phyloP scores from a whole-genome alignment of 352 stramenopile species.

The Globisporangium canariense region DNA sequence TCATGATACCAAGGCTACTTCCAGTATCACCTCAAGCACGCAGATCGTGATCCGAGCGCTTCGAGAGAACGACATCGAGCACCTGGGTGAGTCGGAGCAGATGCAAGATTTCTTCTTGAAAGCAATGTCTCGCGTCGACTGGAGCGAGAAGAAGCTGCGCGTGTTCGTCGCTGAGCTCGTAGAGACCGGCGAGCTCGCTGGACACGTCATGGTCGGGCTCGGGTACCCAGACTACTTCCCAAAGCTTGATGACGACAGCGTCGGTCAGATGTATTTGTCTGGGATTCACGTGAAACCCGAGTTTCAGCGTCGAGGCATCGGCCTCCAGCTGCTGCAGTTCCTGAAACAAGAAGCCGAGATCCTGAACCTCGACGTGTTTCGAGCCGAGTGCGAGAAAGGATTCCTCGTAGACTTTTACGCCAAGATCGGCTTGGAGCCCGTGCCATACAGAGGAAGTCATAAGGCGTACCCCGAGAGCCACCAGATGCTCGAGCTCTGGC shows the following conservation, averaged over 20 bases:
- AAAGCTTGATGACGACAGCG: constrained; percentile 12
- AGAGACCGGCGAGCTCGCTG: not conserved
- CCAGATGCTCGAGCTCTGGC: constrained; percentile 41
- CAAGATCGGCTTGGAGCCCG: constrained; percentile 20
- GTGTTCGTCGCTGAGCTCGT: constrained; percentile 27
- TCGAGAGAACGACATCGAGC: constrained; percentile 5
- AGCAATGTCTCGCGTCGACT: constrained; percentile 19
- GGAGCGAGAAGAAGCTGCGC: constrained; percentile 22
- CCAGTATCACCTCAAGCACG: not conserved
- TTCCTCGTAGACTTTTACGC: constrained; percentile 26
- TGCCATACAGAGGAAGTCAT: constrained; percentile 27
- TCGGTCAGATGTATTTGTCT: constrained; percentile 29
- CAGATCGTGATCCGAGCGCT: constrained; percentile 6
- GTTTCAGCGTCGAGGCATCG: constrained; percentile 23
- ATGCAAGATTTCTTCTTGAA: not conserved
- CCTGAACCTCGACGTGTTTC: constrained; percentile 18
- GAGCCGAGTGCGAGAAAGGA: constrained; percentile 31
- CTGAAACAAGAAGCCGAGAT: constrained; percentile 15
- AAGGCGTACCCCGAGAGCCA: constrained; percentile 30
- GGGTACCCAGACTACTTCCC: constrained; percentile 33
- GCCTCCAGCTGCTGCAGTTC: constrained; percentile 19
- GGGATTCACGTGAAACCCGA: constrained; percentile 19
- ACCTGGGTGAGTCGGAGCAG: not conserved
- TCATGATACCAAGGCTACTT: not conserved
- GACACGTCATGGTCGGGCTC: constrained; percentile 15